Base-by-base conservation (phyloP, 257 asterid genomes). In the Penstemon barbatus region DNA sequence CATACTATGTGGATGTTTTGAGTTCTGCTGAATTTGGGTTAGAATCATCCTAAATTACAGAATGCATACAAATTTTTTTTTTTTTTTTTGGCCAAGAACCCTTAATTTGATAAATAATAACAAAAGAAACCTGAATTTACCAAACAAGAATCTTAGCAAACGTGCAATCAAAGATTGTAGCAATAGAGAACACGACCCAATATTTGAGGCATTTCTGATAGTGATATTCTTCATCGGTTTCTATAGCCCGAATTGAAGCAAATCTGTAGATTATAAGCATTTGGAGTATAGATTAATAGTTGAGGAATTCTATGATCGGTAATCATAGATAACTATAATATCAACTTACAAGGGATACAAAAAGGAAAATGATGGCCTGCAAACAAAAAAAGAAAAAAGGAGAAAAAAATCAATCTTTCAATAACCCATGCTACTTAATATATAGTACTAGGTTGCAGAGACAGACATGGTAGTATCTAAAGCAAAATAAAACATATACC, bases 211-310 rank as follows among this genome's bases (percentile, higher is more conserved):
- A 65, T 13, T 50, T 45, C 48, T 51, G 60, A 65, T 65, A 65
- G 13, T 33, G n/a, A n/a, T 11, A 4, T n/a, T 65, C n/a, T 51
- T 65, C 49, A 51, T 65, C 70, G 50, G 38, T 10, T 51, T 65
- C 37, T n/a, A 65, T 65, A 10, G 58, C 70, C n/a, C 60, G 49
- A 50, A 65, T n/a, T 8, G 70, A 65, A 50, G 70, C 60, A 65
- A 48, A 65, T 5, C 70, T 65, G 49, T 50, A 9, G 15, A 60
- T 15, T 40, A 60, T 38, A 38, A 39, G 42, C 5, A 59, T 38
- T 38, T 46, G 6, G 11, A 0, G 18, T 33, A 33, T 4, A 5
- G 3, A 55, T 19, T 25, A 36, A 11, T 36, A 57, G 46, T n/a
- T 3, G 8, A 43, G 39, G 15, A 58, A 37, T 36, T 12, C 42